phyloP scores from a whole-genome alignment of 371 early-diverging fungal species.

The Parasitella parasitica region DNA sequence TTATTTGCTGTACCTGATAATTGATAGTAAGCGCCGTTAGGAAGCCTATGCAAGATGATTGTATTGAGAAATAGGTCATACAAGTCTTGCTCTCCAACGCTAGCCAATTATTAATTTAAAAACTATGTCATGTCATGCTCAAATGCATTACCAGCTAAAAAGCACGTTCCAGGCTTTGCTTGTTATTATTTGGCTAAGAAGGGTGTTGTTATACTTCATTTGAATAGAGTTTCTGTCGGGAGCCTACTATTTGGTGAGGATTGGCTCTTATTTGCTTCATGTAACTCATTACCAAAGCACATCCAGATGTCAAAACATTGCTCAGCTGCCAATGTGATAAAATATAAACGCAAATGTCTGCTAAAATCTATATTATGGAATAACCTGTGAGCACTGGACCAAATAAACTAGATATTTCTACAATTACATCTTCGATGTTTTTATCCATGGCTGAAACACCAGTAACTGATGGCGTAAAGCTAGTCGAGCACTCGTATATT shows the following conservation, averaged over 20 bases:
- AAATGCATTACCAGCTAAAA: slow-evolving; percentile 8
- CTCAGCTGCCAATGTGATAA: not conserved
- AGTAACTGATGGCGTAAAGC: not conserved
- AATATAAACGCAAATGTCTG: not conserved
- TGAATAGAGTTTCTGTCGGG: not conserved
- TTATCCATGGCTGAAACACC: too few species aligned
- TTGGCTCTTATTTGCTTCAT: not conserved
- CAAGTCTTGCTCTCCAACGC: slow-evolving; percentile 1
- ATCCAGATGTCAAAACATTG: not conserved
- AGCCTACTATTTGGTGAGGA: not conserved
- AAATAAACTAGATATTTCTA: not conserved
- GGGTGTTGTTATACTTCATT: not conserved
- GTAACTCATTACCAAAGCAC: not conserved
- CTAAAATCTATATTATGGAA: not conserved
- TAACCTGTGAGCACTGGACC: not conserved
- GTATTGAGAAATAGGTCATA: slow-evolving; percentile 4
- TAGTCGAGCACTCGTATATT: not conserved
- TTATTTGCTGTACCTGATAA: slow-evolving; percentile 6
- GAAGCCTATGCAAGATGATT: not conserved
- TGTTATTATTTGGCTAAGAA: not conserved
- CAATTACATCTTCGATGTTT: not conserved
- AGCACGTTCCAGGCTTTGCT: slow-evolving; percentile 1
- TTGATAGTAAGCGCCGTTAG: slow-evolving; percentile 8
- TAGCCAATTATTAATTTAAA: too few species aligned
- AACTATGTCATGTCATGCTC: too few species aligned